These are phyloP conservation scores for Colletotrichum simmondsii DNA, from an alignment of 2,329 filamentous ascomycete genomes.

Conservation along the genomic window DNA sequence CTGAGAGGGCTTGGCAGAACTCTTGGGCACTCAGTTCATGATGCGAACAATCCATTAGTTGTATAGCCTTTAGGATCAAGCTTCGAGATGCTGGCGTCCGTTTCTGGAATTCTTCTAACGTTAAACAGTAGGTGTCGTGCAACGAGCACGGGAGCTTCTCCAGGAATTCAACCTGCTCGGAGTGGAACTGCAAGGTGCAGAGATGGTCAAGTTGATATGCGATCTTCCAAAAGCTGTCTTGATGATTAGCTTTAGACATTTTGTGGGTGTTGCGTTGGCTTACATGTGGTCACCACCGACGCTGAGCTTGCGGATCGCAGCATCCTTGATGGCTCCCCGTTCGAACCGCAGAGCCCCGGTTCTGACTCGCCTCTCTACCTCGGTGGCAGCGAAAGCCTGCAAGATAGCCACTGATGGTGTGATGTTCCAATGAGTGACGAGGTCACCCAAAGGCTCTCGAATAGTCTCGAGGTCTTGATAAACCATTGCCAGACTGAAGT, in stretches of 20 bases:
- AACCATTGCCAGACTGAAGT: not conserved
- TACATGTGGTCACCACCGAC: not conserved
- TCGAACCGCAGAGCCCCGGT: not conserved
- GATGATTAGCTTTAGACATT: not conserved
- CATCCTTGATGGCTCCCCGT: not conserved
- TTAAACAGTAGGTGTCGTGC: not conserved
- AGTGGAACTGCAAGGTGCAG: not conserved
- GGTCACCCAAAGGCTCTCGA: not conserved
- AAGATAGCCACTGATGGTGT: not conserved
- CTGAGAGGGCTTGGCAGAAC: conserved; percentile 15
- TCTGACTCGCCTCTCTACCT: not conserved
- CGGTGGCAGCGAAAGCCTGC: not conserved
- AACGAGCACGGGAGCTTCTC: not conserved
- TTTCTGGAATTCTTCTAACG: not conserved
- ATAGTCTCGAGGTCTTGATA: not conserved
- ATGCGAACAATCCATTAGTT: not conserved
- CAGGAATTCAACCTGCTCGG: not conserved
- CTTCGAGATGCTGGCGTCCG: not conserved
- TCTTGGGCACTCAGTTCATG: not conserved
- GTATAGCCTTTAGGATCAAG: not conserved
- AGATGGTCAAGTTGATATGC: not conserved
- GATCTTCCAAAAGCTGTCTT: not conserved
- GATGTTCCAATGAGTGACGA: not conserved
- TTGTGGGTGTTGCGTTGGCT: not conserved
- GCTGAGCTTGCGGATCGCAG: not conserved